phyloP scores from a whole-genome alignment of 805 yeast species.

The Candida methanosorbosa region DNA sequence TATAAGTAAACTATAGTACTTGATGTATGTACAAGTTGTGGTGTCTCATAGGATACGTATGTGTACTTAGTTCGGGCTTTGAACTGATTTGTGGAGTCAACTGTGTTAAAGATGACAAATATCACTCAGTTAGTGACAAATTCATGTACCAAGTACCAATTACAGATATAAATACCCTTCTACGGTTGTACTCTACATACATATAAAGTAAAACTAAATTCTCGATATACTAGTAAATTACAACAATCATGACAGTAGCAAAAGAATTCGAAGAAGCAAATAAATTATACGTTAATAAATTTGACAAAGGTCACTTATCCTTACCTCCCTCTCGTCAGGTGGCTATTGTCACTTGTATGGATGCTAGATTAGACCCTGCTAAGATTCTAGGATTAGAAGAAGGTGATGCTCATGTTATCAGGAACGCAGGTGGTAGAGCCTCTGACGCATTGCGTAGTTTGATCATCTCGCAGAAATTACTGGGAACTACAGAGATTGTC shows the following conservation, averaged over 20 bases:
- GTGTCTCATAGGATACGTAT: too few species aligned
- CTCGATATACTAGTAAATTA: too few species aligned
- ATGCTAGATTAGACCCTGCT: conserved; percentile 32
- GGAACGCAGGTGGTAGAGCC: conserved; percentile 37
- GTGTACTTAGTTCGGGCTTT: too few species aligned
- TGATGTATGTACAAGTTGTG: too few species aligned
- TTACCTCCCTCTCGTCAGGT: conserved; percentile 30
- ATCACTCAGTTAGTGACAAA: too few species aligned
- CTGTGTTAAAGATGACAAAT: too few species aligned
- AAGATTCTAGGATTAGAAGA: conserved; percentile 25
- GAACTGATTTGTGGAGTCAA: too few species aligned
- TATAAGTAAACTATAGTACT: too few species aligned
- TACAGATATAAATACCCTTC: too few species aligned
- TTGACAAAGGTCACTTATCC: conserved; percentile 24
- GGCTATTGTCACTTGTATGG: conserved; percentile 31
- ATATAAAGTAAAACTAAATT: too few species aligned
- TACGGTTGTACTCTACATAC: too few species aligned
- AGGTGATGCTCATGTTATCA: conserved; percentile 35
- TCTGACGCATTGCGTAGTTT: conserved; percentile 29
- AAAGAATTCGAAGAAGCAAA: conserved; percentile 16
- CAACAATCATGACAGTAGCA: conserved; percentile 14
- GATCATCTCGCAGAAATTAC: conserved; percentile 30
- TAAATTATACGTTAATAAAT: conserved; percentile 5
- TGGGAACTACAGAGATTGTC: conserved; percentile 31
- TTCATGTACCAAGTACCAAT: too few species aligned